Evolutionary conservation across 2,329 filamentous ascomycete species (phyloP).

Genomic region (Botrytis tulipae): DNA sequence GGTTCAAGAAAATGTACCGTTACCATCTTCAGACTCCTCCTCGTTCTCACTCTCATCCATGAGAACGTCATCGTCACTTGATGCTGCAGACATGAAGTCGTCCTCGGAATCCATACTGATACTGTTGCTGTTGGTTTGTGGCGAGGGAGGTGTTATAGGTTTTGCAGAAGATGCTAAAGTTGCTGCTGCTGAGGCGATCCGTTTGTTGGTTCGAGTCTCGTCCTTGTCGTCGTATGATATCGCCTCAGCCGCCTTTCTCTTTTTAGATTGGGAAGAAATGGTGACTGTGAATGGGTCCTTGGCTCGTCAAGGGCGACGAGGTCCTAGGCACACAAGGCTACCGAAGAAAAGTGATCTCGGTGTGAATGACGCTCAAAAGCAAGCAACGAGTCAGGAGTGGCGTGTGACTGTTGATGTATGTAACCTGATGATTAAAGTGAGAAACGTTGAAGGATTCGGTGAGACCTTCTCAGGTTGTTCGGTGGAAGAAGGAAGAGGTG

Average conservation of each 20-base stretch:
- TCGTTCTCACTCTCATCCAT: constrained; percentile 79
- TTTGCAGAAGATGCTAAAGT: constrained; percentile 5
- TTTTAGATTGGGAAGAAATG: constrained; percentile 53
- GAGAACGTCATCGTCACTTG: constrained; percentile 72
- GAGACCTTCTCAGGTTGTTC: not conserved
- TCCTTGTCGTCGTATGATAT: constrained; percentile 39
- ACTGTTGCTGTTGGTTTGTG: constrained; percentile 51
- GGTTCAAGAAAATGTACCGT: constrained; percentile 4
- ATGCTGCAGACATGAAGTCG: constrained; percentile 82
- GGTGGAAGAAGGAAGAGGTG: not conserved
- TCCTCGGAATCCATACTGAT: constrained; percentile 96
- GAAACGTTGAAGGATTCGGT: not conserved
- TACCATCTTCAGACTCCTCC: constrained; percentile 50
- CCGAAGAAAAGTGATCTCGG: constrained; percentile 7
- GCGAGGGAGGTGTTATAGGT: constrained; percentile 50
- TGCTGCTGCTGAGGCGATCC: constrained; percentile 42
- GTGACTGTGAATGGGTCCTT: constrained; percentile 40
- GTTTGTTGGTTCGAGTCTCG: constrained; percentile 37
- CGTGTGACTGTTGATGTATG: not conserved
- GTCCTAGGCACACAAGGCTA: constrained; percentile 36
- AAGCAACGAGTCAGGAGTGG: constrained; percentile 13
- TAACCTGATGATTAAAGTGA: not conserved
- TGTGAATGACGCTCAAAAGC: constrained; percentile 10
- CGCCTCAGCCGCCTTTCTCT: constrained; percentile 53
- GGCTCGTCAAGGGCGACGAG: constrained; percentile 33